Base-by-base conservation (phyloP, 768 basidiomycete genomes). In the Trametes elegans region DNA sequence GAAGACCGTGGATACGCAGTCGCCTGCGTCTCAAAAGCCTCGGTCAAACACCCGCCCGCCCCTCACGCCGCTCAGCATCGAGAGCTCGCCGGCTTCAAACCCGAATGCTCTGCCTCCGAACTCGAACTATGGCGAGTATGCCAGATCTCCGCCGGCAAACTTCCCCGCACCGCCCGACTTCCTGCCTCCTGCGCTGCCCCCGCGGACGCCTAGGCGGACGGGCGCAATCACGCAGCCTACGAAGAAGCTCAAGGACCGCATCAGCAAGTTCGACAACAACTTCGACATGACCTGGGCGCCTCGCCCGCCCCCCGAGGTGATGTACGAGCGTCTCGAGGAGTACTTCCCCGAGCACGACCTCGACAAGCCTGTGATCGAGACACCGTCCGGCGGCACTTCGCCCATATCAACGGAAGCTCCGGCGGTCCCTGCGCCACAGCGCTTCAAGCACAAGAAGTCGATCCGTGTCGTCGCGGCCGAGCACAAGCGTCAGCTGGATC, bases 301-400 rank as follows among this genome's bases (percentile, higher is more conserved):
- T 57, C 90, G 94, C 63, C 95, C 95, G 26, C 83, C 86, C 40
- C 85, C 94, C 0, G 97, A 98, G 72, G 89, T 90, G 62, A 88
- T 99, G 39, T 93, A 93, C 67, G 89, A 98, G 38, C 85, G 90
- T 52, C 79, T 99, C 7, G 92, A 98, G 62, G 85, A 88, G 57
- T 98, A 92, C 76, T 99, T 99, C 79, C 95, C 96, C 0, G 87
- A 89, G 60, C 91, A 97, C 66, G 94, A 98, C 65, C 82, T 98
- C 43, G 97, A 98, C 70, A 90, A 93, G 66, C 94, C 95, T 2
- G 88, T 98, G 60, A 90, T 98, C 49, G 96, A 98, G 62, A 84
- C 87, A 28, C 80, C 78, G 35, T 88, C 85, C 3, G 88, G 90
- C 9, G 87, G 88, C 36, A 85, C 87, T 3, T 90, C 89, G 3